Evolutionary conservation across 176 grass and related monocot genomes (phyloP), one percentile per base, ranked within the genome.

Genomic region (Dendrocalamus sinicus): DNA sequence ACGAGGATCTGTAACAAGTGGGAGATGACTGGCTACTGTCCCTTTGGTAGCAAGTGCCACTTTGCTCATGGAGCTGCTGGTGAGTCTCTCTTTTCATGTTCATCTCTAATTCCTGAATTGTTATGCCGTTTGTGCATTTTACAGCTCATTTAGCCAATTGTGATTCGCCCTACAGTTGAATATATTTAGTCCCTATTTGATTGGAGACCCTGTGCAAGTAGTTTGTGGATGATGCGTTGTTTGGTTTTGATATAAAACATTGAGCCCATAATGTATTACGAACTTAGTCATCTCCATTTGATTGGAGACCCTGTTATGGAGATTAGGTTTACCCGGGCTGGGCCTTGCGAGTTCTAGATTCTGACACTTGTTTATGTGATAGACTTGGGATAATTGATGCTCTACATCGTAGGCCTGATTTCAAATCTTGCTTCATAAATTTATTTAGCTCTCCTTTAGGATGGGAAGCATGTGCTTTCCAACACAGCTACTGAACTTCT

Each of bases 21-120:
- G 97, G 97, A 99, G 94, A 99, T 94, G 94, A 99, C 97, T 79
- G 94, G 97, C 6, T 99, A 99, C 84, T 99, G 97, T 35, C 97
- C 97, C 9, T 99, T 99, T 14, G 97, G 97, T 54, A 94, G 92
- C 86, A 99, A 99, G 60, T 99, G 97, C 75, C 94, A 96, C 85
- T 96, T 99, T 71, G 97, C 97, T 75, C 97, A 99, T 89, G 97
- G 97, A 77, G 81, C 91, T 58, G 94, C 92, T 37, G 97, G 96
- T 99, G 84, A 91, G 77, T 64, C 12, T 68, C 43, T n/a, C 2
- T n/a, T 83, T 86, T 72, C 1, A 14, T 73, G 40, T 68, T 12
- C 2, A 37, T 76, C 15, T 83, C 43, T 71, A 37, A 69, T 79
- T 77, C 32, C 44, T 55, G 28, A 22, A 68, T 32, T 83, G 32